Percentiles rank a stretch among this genome's conserved stretches.
phyloP scores from a whole-genome alignment of 768 basidiomycete species.

The Podaxis sp. region DNA sequence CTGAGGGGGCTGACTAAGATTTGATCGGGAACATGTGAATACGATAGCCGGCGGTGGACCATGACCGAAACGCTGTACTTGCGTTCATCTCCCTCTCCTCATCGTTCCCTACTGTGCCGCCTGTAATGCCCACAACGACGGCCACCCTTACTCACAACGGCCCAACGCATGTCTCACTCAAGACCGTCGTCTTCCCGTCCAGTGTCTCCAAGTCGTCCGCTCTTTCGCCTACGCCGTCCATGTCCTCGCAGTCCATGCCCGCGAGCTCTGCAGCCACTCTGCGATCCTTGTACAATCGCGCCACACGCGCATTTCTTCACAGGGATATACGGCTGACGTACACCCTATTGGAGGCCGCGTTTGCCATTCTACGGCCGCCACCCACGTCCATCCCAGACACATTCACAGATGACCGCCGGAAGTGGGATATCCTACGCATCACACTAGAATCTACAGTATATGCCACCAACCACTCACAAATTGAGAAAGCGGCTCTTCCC shows the following conservation, averaged over 20 bases:
- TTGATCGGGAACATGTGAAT: slow-evolving; percentile 14
- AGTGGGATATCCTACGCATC: slow-evolving; percentile 86
- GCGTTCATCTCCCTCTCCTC: background rate
- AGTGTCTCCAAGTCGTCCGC: background rate
- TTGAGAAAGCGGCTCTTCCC: slow-evolving; percentile 38
- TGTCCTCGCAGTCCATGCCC: background rate
- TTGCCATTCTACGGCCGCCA: slow-evolving; percentile 50
- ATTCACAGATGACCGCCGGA: slow-evolving; percentile 55
- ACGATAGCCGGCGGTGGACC: slow-evolving; percentile 5
- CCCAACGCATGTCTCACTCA: slow-evolving; percentile 3
- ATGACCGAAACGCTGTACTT: background rate
- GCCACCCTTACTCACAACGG: slow-evolving; percentile 12
- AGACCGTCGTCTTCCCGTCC: slow-evolving; percentile 9
- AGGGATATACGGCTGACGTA: slow-evolving; percentile 66
- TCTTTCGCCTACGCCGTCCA: background rate
- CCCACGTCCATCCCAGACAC: slow-evolving; percentile 26
- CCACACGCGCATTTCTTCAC: slow-evolving; percentile 74
- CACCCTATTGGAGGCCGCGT: slow-evolving; percentile 64
- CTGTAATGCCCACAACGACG: slow-evolving; percentile 17
- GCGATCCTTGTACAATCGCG: slow-evolving; percentile 70
- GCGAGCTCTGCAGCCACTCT: slow-evolving; percentile 41
- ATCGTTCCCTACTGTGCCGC: background rate
- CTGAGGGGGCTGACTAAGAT: slow-evolving; percentile 3
- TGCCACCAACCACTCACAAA: slow-evolving; percentile 42
- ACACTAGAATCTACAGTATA: slow-evolving; percentile 77